These are phyloP conservation scores for Nemania sp. DNA, from an alignment of 2,329 filamentous ascomycete genomes.

Conservation along the genomic window DNA sequence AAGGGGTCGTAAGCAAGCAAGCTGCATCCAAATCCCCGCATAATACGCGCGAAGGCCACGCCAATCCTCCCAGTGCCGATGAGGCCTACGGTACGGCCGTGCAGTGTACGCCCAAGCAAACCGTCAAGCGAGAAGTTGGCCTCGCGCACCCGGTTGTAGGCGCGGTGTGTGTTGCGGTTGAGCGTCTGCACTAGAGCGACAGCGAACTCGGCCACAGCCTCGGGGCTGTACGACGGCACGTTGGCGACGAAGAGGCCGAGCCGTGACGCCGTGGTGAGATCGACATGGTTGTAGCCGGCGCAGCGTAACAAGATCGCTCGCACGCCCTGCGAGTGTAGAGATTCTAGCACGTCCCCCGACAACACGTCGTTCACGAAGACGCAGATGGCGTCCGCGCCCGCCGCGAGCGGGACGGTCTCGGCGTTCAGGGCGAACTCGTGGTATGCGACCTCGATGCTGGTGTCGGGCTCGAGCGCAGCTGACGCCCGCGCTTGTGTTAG, in stretches of 20 bases:
- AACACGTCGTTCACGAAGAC: constrained; percentile 76
- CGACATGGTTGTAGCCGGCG: constrained; percentile 76
- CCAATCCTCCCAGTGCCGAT: constrained; percentile 75
- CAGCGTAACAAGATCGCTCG: constrained; percentile 73
- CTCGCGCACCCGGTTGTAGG: constrained; percentile 76
- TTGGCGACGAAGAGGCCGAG: constrained; percentile 72
- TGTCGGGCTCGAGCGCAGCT: constrained; percentile 48
- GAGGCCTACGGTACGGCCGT: constrained; percentile 74
- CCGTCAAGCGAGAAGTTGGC: constrained; percentile 76
- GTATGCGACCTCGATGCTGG: constrained; percentile 62
- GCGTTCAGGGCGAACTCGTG: constrained; percentile 68
- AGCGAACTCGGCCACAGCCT: constrained; percentile 77
- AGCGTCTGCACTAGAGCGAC: constrained; percentile 75
- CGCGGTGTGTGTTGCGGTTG: constrained; percentile 75
- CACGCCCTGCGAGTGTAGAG: constrained; percentile 63
- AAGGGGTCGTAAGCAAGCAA: constrained; percentile 72
- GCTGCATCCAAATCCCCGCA: constrained; percentile 73
- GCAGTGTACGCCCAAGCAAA: constrained; percentile 69
- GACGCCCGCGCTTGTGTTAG: constrained; percentile 58
- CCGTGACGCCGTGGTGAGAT: constrained; percentile 66
- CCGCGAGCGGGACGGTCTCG: constrained; percentile 67
- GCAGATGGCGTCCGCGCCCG: constrained; percentile 68
- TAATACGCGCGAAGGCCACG: constrained; percentile 69
- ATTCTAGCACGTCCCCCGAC: constrained; percentile 62
- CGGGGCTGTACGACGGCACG: constrained; percentile 75